Conservation (phyloP, 345 rosid genomes). For the Hypericum perforatum region DNA sequence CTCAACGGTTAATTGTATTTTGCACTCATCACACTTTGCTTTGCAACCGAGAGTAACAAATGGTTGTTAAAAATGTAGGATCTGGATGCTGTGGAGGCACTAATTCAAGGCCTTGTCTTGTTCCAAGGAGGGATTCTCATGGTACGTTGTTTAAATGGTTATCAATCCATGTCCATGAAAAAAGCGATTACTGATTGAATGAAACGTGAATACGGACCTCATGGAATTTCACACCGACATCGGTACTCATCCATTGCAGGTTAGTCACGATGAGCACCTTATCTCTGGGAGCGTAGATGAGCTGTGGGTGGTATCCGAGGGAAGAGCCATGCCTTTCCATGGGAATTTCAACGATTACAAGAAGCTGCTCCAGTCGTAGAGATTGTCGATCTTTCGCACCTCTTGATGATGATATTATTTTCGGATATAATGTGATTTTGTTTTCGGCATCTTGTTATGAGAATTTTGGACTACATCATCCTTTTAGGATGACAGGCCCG, state of each 20-base stretch:
- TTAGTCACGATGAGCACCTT: slow-evolving; percentile 94
- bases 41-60: no score
- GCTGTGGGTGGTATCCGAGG: slow-evolving; percentile 82
- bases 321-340: slow-evolving; percentile 60
- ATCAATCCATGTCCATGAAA: not conserved
- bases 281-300: slow-evolving; percentile 98
- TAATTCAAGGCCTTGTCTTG: slow-evolving; percentile 92
- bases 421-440: no score
- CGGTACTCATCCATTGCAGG: slow-evolving; percentile 33
- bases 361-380: slow-evolving; percentile 57
- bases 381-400: no score
- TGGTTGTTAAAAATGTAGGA: slow-evolving; percentile 38
- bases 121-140: slow-evolving; percentile 96
- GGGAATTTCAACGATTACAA: slow-evolving; percentile 92
- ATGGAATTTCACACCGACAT: not conserved
- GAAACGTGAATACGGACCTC: not conserved
- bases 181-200: not conserved
- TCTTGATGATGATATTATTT: no score
- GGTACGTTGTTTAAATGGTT: slow-evolving; percentile 29
- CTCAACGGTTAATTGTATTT: no score
- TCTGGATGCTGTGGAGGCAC: slow-evolving; percentile 97
- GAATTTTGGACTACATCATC: no score
- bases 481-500: no score
- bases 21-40: no score
- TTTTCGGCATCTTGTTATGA: no score